phyloP scores from a whole-genome alignment of 1,284 basidiomycete genomes.

The Dichomitus squalens region DNA sequence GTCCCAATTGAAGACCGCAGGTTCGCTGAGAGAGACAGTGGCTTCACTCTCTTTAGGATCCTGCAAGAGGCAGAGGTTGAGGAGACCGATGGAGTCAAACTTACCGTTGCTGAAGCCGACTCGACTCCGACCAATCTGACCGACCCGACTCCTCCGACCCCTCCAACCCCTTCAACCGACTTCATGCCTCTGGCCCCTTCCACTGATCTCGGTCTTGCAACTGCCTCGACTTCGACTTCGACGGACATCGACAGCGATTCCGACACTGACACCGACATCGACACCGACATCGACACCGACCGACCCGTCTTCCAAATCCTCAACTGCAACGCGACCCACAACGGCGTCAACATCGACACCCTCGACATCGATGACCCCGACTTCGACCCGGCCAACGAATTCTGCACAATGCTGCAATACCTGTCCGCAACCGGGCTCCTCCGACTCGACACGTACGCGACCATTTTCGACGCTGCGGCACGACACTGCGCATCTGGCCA shows the following conservation, averaged over 20 bases:
- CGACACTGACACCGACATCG: neutral
- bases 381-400: neutral
- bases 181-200: neutral
- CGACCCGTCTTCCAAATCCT: too few relatives aligned
- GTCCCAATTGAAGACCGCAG: too few relatives aligned
- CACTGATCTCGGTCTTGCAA: neutral
- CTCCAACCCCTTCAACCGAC: too few relatives aligned
- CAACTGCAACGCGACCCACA: neutral
- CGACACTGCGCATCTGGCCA: neutral
- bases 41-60: too few relatives aligned
- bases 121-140: neutral
- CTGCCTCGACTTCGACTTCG: neutral
- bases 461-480: neutral
- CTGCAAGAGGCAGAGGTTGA: too few relatives aligned
- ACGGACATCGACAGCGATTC: neutral
- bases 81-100: too few relatives aligned
- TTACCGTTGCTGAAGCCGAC: neutral
- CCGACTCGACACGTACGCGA: neutral
- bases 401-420: neutral
- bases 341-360: neutral
- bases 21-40: too few relatives aligned
- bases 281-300: neutral
- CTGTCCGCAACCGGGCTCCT: neutral
- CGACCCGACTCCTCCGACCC: too few relatives aligned
- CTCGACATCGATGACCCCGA: too few relatives aligned